Percentiles rank a stretch among this genome's conserved stretches.
Conservation (phyloP, 1,284 basidiomycete species). For the Rhodotorula sp. region DNA sequence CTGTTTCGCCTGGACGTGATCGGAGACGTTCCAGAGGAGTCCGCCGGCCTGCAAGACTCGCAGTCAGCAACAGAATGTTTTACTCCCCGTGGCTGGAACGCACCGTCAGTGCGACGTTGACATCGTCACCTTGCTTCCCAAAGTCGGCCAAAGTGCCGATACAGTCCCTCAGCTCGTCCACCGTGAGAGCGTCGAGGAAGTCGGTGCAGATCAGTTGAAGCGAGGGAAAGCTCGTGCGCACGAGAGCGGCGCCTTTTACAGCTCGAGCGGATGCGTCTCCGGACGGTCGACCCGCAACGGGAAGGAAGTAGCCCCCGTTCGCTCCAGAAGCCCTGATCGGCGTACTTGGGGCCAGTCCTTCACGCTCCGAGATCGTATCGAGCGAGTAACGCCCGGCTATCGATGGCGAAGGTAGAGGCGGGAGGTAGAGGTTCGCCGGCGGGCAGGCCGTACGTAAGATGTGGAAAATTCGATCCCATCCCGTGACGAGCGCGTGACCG, state of each 20-base stretch:
- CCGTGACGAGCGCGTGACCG: slow-evolving; percentile 77
- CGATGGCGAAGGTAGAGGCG: slow-evolving; percentile 63
- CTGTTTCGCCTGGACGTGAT: slow-evolving; percentile 67
- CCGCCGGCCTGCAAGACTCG: slow-evolving; percentile 57
- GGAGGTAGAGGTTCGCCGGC: slow-evolving; percentile 59
- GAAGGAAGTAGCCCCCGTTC: slow-evolving; percentile 12
- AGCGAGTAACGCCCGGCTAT: slow-evolving; percentile 8
- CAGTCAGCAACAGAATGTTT: neutral
- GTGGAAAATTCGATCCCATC: slow-evolving; percentile 90
- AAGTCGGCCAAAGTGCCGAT: slow-evolving; percentile 87
- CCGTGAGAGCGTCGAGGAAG: slow-evolving; percentile 75
- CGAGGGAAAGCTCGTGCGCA: slow-evolving; percentile 90
- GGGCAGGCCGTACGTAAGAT: slow-evolving; percentile 78
- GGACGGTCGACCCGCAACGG: neutral
- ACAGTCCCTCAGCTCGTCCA: slow-evolving; percentile 76
- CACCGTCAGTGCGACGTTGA: slow-evolving; percentile 88
- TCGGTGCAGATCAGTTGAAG: slow-evolving; percentile 88
- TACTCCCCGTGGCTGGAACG: neutral
- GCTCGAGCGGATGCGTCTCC: neutral
- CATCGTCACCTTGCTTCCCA: slow-evolving; percentile 79
- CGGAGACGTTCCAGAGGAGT: slow-evolving; percentile 87
- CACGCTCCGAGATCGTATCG: slow-evolving; percentile 32
- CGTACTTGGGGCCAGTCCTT: slow-evolving; percentile 13
- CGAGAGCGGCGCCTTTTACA: slow-evolving; percentile 51
- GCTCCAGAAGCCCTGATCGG: slow-evolving; percentile 8